Percentiles rank a stretch among this genome's conserved stretches.
Conservation (phyloP, 441 rosid genomes). For the Lagerstroemia fauriei region DNA sequence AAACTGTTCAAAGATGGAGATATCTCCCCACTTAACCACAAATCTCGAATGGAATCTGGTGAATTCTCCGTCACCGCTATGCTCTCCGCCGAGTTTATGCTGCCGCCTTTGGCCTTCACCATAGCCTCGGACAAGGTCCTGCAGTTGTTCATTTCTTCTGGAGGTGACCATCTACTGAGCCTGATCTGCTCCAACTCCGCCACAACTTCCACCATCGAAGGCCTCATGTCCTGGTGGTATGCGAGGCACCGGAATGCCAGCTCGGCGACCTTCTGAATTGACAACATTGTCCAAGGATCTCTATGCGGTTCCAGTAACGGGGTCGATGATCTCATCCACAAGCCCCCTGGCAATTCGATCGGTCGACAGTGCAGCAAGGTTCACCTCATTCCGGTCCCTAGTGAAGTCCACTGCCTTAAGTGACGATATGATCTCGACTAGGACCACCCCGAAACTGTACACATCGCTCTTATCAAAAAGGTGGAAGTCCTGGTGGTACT, state of each 20-base stretch:
- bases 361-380: constrained; percentile 66
- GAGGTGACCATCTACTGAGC: constrained; percentile 38
- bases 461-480: constrained; percentile 91
- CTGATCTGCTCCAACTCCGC: constrained; percentile 66
- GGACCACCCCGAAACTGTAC: constrained; percentile 88
- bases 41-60: constrained; percentile 44
- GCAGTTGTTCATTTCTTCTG: constrained; percentile 30
- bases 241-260: constrained; percentile 82
- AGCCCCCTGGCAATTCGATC: constrained; percentile 68
- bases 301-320: constrained; percentile 49
- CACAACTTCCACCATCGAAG: constrained; percentile 80
- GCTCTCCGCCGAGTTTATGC: constrained; percentile 17
- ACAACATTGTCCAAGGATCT: constrained; percentile 62
- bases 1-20: constrained; percentile 50
- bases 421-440: constrained; percentile 74
- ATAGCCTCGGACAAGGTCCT: constrained; percentile 16
- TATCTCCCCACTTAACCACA: constrained; percentile 55
- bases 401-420: constrained; percentile 78
- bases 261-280: constrained; percentile 70
- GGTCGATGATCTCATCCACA: constrained; percentile 73
- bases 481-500: constrained; percentile 82
- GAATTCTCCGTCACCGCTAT: constrained; percentile 31
- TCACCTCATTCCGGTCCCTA: constrained; percentile 64
- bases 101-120: neutral
- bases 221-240: constrained; percentile 75